phyloP scores from a whole-genome alignment of 2,329 filamentous ascomycete genomes.

The Diplodia sapinea region DNA sequence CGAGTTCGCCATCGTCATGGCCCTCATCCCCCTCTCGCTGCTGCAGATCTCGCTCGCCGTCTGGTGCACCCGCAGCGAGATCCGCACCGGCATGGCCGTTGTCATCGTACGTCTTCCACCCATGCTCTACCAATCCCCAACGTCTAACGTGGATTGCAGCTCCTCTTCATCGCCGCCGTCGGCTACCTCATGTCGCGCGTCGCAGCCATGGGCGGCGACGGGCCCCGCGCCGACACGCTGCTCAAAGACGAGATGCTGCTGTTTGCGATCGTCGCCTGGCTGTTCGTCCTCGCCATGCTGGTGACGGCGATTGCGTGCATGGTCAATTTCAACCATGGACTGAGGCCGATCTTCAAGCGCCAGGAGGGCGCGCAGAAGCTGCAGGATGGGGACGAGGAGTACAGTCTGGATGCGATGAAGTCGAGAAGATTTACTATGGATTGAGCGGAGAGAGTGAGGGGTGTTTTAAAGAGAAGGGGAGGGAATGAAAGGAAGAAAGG shows the following conservation, averaged over 20 bases:
- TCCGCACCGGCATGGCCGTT: conserved; percentile 31
- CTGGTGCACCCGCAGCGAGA: conserved; percentile 35
- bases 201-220: conserved; percentile 33
- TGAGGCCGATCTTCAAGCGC: conserved; percentile 36
- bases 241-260: conserved; percentile 39
- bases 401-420: neutral
- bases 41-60: conserved; percentile 33
- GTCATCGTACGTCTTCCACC: conserved; percentile 34
- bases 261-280: conserved; percentile 33
- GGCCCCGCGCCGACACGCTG: conserved; percentile 29
- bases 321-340: conserved; percentile 37
- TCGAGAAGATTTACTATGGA: neutral
- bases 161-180: conserved; percentile 34
- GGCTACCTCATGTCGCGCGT: conserved; percentile 37
- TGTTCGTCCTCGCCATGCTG: conserved; percentile 26
- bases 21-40: conserved; percentile 36
- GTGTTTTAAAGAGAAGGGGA: too few relatives aligned
- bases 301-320: conserved; percentile 34
- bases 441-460: neutral
- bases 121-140: neutral
- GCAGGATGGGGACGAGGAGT: neutral
- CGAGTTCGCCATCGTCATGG: conserved; percentile 38
- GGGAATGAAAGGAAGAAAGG: too few relatives aligned
- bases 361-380: conserved; percentile 10
- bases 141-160: neutral